Conservation (phyloP, 2,329 filamentous ascomycete species). For the Hypomyces rosellus region DNA sequence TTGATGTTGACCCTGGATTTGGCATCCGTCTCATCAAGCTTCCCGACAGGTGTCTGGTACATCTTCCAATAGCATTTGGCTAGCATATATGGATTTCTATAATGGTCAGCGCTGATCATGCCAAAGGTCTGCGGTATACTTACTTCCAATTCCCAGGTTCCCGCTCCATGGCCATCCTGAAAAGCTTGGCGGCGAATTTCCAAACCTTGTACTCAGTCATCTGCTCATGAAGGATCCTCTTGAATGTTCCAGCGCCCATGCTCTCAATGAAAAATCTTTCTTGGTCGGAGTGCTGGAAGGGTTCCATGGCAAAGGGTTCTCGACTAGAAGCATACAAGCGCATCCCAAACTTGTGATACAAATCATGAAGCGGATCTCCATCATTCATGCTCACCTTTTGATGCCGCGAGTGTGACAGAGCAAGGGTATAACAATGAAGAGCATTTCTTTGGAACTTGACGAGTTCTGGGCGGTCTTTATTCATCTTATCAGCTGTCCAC, state of each 20-base stretch:
- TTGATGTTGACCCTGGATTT: conserved; percentile 26
- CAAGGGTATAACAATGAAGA: conserved; percentile 71
- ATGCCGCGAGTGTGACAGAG: conserved; percentile 48
- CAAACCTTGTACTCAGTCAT: conserved; percentile 56
- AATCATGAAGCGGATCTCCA: conserved; percentile 49
- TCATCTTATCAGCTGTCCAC: conserved; percentile 88
- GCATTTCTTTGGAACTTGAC: conserved; percentile 70
- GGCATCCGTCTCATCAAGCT: conserved; percentile 39
- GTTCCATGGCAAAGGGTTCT: conserved; percentile 57
- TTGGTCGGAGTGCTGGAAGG: conserved; percentile 50
- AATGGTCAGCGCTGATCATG: conserved; percentile 1
- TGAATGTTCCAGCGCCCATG: conserved; percentile 44
- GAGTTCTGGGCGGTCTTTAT: conserved; percentile 70
- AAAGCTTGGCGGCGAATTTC: conserved; percentile 53
- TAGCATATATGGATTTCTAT: conserved; percentile 52
- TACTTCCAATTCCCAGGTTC: conserved; percentile 53
- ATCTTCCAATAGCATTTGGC: conserved; percentile 60
- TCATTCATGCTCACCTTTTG: conserved; percentile 39
- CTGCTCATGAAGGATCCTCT: conserved; percentile 46
- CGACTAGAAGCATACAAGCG: conserved; percentile 56
- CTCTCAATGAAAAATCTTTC: conserved; percentile 51
- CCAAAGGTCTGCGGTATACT: conserved; percentile 19
- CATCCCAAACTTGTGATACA: conserved; percentile 56
- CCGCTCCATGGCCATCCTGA: conserved; percentile 48
- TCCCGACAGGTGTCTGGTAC: conserved; percentile 44